Evolutionary conservation across 768 basidiomycete genomes (phyloP).

Genomic region (Collybiopsis confluens): DNA sequence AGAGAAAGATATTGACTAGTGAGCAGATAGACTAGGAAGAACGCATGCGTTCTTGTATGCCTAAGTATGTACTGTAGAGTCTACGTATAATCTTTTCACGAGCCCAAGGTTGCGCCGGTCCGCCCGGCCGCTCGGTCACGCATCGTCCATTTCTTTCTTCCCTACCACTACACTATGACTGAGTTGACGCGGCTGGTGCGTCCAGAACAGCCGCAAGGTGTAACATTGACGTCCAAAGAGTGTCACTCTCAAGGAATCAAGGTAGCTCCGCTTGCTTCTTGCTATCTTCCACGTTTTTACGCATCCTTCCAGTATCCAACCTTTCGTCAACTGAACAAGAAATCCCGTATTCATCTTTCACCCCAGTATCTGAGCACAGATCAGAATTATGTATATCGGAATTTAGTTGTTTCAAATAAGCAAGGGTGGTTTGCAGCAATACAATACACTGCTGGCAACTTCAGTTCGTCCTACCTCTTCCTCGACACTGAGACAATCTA

Average conservation of each 20-base stretch:
- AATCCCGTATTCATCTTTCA: constrained; percentile 62
- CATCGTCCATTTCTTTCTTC: not conserved
- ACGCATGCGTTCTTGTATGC: too few species aligned
- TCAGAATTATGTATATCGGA: constrained; percentile 37
- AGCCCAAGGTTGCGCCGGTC: not conserved
- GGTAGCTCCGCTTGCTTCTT: constrained; percentile 23
- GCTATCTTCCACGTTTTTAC: constrained; percentile 2
- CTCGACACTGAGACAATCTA: constrained; percentile 1
- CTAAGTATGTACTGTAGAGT: too few species aligned
- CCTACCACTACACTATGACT: constrained; percentile 22
- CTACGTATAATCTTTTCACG: too few species aligned
- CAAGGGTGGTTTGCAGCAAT: constrained; percentile 72
- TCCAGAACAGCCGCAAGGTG: constrained; percentile 32
- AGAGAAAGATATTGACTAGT: constrained; percentile 52
- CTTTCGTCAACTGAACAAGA: constrained; percentile 54
- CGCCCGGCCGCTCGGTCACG: not conserved
- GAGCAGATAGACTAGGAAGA: constrained; percentile 22
- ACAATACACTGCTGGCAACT: constrained; percentile 27
- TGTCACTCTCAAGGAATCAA: constrained; percentile 41
- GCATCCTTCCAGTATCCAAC: constrained; percentile 37
- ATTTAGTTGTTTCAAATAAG: constrained; percentile 57
- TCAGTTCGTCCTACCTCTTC: constrained; percentile 26
- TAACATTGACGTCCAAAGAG: constrained; percentile 33
- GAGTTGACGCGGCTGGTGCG: constrained; percentile 33
- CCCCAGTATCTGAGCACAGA: constrained; percentile 41